Base-by-base conservation (phyloP, 352 stramenopile species). In the Phytophthora pluvialis region DNA sequence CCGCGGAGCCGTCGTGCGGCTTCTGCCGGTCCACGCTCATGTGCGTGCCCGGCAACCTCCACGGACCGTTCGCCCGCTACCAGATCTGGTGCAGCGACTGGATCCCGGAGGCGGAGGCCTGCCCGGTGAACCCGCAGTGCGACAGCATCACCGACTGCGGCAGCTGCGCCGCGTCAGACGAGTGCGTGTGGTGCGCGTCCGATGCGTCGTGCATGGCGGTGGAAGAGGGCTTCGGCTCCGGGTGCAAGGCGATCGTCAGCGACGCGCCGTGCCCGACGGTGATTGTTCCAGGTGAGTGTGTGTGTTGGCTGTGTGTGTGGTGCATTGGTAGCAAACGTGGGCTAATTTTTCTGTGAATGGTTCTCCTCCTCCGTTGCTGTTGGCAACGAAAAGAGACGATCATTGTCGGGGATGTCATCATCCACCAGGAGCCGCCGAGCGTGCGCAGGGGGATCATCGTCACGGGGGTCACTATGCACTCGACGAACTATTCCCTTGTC, bases 21-120 rank as follows among this genome's bases (percentile, higher is more conserved):
- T 98, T 92, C 58, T 98, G 94, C 62, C 73, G 92, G 46, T 97
- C 90, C 48, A 98, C 91, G n/a, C 80, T 98, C 64, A 85, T 72
- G 55, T 98, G 94, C 66, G 62, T 89, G 21, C 62, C 68, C 4
- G 91, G 93, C n/a, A 77, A 77, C 33, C 64, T 75, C n/a, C 63
- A 75, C 13, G 89, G 82, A 6, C 85, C 78, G 16, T 70, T 71
- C 33, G 60, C 66, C 32, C 56, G 60, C 15, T 68, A 71, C 48
- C 64, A 83, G 25, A 53, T 76, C 4, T 74, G 49, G 54, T 93
- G 82, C 64, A 77, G 72, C 5, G 69, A 83, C 36, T 97, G 85
- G 85, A 79, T 90, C 40, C 79, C 72, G 36, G 72, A 75, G 45
- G 48, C 75, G 0, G 75, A 77, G 12, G 67, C 78, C 10, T 98